phyloP scores from a whole-genome alignment of 2,329 filamentous ascomycete genomes.

The Pseudofabraea citricarpa region DNA sequence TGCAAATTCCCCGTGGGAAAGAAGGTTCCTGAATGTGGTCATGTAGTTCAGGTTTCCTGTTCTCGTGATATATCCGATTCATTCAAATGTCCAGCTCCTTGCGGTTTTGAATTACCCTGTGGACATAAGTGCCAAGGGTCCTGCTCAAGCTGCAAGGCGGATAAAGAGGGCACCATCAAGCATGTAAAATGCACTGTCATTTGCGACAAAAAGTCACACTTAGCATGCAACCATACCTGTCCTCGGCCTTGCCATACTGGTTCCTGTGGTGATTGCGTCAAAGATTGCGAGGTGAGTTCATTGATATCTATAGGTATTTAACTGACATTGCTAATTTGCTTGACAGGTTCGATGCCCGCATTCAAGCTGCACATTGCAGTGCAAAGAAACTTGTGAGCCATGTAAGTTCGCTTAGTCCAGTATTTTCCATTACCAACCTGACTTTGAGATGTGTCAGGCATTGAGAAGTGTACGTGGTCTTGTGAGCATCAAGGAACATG shows the following conservation, averaged over 20 bases:
- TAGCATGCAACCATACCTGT: conserved; percentile 4
- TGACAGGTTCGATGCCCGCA: conserved; percentile 9
- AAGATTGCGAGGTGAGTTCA: conserved; percentile 2
- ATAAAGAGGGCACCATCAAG: not conserved
- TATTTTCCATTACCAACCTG: not conserved
- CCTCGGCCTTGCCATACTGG: conserved; percentile 2
- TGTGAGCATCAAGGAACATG: conserved; percentile 12
- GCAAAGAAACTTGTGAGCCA: conserved; percentile 12
- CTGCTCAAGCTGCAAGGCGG: conserved; percentile 1
- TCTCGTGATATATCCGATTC: not conserved
- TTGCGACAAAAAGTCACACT: not conserved
- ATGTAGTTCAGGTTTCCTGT: not conserved
- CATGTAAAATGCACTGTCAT: not conserved
- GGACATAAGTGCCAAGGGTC: not conserved
- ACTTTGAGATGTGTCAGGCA: no score
- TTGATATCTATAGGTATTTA: not conserved
- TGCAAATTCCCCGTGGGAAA: not conserved
- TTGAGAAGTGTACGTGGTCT: conserved; percentile 10
- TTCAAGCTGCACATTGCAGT: conserved; percentile 9
- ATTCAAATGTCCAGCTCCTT: not conserved
- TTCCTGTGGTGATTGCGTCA: conserved; percentile 2
- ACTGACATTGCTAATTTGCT: not conserved
- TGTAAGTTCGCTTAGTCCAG: conserved; percentile 1
- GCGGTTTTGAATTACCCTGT: not conserved
- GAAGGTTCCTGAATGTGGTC: not conserved